These are phyloP conservation scores for Erucastrum elatum DNA, from an alignment of 345 rosid genomes.

Conservation along the genomic window DNA sequence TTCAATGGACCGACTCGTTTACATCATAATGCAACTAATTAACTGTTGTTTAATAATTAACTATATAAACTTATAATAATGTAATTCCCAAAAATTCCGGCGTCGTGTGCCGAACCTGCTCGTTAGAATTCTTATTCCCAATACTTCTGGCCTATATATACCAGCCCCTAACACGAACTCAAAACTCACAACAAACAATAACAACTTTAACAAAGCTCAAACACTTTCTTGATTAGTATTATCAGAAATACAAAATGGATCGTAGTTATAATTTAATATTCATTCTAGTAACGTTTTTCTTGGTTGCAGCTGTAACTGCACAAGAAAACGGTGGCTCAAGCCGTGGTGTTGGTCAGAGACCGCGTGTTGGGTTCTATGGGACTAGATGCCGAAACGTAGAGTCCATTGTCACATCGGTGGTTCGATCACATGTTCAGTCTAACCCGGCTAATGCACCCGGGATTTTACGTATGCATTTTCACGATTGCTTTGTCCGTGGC, in stretches of 20 bases:
- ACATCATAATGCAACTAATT: not conserved
- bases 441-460: conserved; percentile 39
- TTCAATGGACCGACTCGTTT: conserved; percentile 25
- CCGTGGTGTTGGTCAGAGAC: conserved; percentile 14
- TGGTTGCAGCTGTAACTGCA: conserved; percentile 17
- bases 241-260: conserved; percentile 27
- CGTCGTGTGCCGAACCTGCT: conserved; percentile 29
- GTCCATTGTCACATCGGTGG: conserved; percentile 28
- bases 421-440: conserved; percentile 29
- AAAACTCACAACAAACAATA: conserved; percentile 29
- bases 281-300: conserved; percentile 18
- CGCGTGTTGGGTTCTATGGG: conserved; percentile 31
- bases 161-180: conserved; percentile 24
- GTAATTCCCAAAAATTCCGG: not conserved
- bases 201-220: conserved; percentile 9
- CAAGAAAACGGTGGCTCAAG: conserved; percentile 20
- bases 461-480: conserved; percentile 43
- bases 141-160: conserved; percentile 29
- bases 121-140: not conserved
- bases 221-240: conserved; percentile 6
- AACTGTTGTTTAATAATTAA: not conserved
- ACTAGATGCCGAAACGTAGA: conserved; percentile 31
- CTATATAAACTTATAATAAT: not conserved
- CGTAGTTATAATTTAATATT: not conserved
- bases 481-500: conserved; percentile 45